Conservation (phyloP, 345 rosid genomes). For the Hibiscus syriacus region DNA sequence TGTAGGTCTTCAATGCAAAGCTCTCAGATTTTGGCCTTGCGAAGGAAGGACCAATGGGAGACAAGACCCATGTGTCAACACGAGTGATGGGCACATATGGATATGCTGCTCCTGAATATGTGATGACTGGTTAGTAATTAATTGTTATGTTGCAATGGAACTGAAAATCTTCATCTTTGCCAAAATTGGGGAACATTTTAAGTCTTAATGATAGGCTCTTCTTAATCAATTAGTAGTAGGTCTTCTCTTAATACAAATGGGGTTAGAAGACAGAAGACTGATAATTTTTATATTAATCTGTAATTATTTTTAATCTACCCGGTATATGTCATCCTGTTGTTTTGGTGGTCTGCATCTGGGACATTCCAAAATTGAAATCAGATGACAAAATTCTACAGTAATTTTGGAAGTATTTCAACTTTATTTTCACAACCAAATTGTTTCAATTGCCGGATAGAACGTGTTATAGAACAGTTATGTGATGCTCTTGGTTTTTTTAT, state of each 20-base stretch:
- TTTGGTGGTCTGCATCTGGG: neutral
- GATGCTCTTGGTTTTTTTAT: neutral
- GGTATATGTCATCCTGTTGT: neutral
- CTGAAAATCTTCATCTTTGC: neutral
- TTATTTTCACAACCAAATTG: neutral
- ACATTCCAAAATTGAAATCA: neutral
- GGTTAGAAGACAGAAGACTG: neutral
- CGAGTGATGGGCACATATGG: slow-evolving; percentile 98
- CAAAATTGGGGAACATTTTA: neutral
- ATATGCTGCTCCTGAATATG: slow-evolving; percentile 96
- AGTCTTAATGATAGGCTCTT: neutral
- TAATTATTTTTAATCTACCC: neutral
- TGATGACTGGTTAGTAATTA: slow-evolving; percentile 80
- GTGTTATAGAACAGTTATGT: neutral
- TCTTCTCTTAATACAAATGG: neutral
- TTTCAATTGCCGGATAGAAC: neutral
- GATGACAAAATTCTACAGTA: neutral
- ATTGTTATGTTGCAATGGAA: slow-evolving; percentile 1
- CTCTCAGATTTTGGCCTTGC: slow-evolving; percentile 98
- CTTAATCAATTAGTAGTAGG: neutral
- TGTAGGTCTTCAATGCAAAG: slow-evolving; percentile 80
- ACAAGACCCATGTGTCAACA: slow-evolving; percentile 95
- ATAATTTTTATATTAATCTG: neutral
- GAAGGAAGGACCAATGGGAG: slow-evolving; percentile 97
- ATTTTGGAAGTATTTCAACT: neutral